Evolutionary conservation across 495 filamentous ascomycete species (phyloP), one percentile per base, ranked within the genome.

Genomic region (Aspergillus nanangensis): DNA sequence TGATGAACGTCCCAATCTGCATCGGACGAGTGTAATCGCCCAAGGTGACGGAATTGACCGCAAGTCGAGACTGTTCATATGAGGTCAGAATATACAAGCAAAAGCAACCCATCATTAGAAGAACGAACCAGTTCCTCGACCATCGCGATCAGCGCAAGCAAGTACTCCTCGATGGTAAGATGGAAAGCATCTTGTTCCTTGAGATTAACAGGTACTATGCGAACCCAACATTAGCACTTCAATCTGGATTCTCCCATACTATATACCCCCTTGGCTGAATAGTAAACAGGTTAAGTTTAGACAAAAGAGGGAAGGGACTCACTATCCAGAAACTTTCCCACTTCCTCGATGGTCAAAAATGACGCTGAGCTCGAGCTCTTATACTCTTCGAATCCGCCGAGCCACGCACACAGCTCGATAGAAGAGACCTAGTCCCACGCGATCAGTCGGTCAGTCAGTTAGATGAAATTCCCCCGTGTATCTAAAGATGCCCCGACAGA

Each of bases 11-110:
- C 57, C 86, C 86, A 63, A 98, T 95, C 63, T 86, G 78, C 39
- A 90, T 71, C 20, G 93, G 92, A 22, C 91, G 77, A 24, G 78
- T 71, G 48, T 86, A 90, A 68, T 98, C 92, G 37, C 90, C 90
- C 31, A 96, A 72, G 0, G 92, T 98, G 53, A 98, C 93, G 2
- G 88, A 86, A 69, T 98, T 98, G 70, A 92, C 88, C n/a, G 92
- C 88, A 25, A 98, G 76, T 32, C 91, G 87, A 38, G 87, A 78
- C 81, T 84, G 39, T 37, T 25, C 11, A 38, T 29, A 33, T 34
- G 15, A 25, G 14, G 17, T 53, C 14, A 40, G 42, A 22, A 56
- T 17, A 52, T 37, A 47, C 20, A 21, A 31, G 8, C 17, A 9
- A 14, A 35, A 29, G 2, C 2, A 40, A 4, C 8, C 9, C 8